Evolutionary conservation across 2,329 filamentous ascomycete species (phyloP), one percentile per base, ranked within the genome.

Genomic region (Lasiodiplodia citricola): DNA sequence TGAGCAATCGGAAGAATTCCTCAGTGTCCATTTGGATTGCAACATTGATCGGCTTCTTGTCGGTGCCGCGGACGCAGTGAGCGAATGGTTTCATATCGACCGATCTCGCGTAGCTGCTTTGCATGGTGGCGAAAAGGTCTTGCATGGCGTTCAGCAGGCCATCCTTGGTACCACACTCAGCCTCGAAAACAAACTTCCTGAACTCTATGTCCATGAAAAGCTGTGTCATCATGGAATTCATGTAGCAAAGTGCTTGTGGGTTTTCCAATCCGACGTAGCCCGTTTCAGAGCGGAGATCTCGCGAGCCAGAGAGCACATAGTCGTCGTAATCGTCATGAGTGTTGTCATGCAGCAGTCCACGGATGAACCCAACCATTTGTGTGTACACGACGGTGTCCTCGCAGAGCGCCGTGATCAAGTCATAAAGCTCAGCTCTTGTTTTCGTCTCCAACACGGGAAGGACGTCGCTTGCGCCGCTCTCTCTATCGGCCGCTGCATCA

Each of bases 11-110:
- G 82, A 96, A 98, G 77, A 98, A 99, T 77, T 97, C 94, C 73
- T 98, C 96, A 5, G 97, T 96, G 77, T 99, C 96, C 93, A 99
- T 98, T 79, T 99, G 96, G 69, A 92, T 89, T 68, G 90, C 89
- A 31, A 96, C 90, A 78, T 98, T 94, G 71, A 99, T 96, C 18
- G 88, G 85, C 2, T 89, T 87, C 69, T 94, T 92, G 44, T 97
- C 93, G 69, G 94, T 95, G 0, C 91, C 95, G 73, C 89, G 91
- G 74, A 98, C 93, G 51, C 89, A 90, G 41, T 85, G 85, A 16
- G 96, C 91, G 71, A 96, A 90, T 1, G 84, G 84, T 63, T 86
- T 84, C 0, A 96, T 92, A 70, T 96, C 92, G 23, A 94, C 86
- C 69, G 84, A 91, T 72, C 91, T 91, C 44, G 87, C 86, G 72